Base-by-base conservation (phyloP, 768 basidiomycete genomes). In the Suillus weaverae region DNA sequence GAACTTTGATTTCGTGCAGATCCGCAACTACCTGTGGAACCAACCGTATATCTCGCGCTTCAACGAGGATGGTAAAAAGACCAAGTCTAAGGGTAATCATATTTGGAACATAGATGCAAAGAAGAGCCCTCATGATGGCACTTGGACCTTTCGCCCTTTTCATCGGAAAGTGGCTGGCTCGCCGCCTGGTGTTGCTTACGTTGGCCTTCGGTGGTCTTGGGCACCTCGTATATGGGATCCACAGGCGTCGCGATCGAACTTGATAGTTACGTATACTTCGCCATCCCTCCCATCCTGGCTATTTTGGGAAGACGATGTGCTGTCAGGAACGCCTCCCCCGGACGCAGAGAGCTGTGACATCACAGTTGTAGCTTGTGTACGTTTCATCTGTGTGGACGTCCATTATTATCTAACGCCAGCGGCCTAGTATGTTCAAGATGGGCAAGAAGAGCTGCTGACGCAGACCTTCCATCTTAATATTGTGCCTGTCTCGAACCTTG, bases 51-150 rank as follows among this genome's bases (percentile, higher is more conserved):
- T 99, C 73, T 89, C 95, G 35, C 92, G 97, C 36, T 99, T 96
- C 82, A 99, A 99, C 74, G 95, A 98, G 72, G 97, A 99, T 74
- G 97, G 97, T 41, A 98, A 98, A 78, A 99, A 99, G 80, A 93
- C 96, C 30, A 99, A 99, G 78, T 96, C 94, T 62, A 97, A 97
- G 81, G 97, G 97, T 55, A 99, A 99, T 78, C 97, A 99, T 72
- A 97, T 98, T 69, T 99, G 97, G 97, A 96, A 95, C 72, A 91
- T 99, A 60, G 94, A 98, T 71, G 97, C 95, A n/a, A 93, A 87
- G 79, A 96, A 93, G 76, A 73, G 80, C 30, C 80, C 80, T 53
- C 51, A 32, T 30, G 91, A 91, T 56, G 86, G 89, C 48, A 80
- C 84, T 67, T 98, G 95, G 95, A 83, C 86, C 61, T 97, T 97